Conservation (phyloP, 768 basidiomycete genomes). For the Russula griseocarnosa region DNA sequence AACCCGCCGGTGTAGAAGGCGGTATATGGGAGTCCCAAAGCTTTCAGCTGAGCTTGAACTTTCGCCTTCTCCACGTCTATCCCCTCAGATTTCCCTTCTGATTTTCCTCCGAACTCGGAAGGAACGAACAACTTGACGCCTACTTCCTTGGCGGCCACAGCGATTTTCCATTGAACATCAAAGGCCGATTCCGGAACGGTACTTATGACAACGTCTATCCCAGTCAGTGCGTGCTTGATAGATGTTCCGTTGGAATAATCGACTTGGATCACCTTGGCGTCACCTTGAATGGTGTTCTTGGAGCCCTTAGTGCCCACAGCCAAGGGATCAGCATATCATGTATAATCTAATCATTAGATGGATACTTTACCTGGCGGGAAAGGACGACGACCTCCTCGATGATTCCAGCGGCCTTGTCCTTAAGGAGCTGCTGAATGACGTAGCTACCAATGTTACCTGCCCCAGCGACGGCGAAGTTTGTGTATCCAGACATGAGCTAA, state of each 20-base stretch:
- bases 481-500: constrained; percentile 23
- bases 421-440: constrained; percentile 20
- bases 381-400: constrained; percentile 24
- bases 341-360: too few relatives aligned
- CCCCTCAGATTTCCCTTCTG: not conserved
- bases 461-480: constrained; percentile 25
- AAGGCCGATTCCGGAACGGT: not conserved
- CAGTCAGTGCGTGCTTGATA: constrained; percentile 2
- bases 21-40: not conserved
- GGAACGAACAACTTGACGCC: constrained; percentile 7
- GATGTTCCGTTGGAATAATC: constrained; percentile 20
- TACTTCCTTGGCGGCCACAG: constrained; percentile 21
- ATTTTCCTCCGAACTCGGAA: not conserved
- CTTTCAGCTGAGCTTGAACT: not conserved
- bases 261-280: constrained; percentile 15
- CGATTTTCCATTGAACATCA: constrained; percentile 6
- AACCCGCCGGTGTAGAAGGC: constrained; percentile 26
- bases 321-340: not conserved
- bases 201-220: constrained; percentile 22
- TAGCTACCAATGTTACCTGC: constrained; percentile 24
- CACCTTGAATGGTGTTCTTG: constrained; percentile 21
- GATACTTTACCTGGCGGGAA: constrained; percentile 18
- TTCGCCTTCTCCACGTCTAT: not conserved
- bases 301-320: constrained; percentile 19
- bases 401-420: constrained; percentile 18